These are phyloP conservation scores for Trypanosomatidae sp. DNA, from an alignment of 208 protist genomes.

Conservation along the genomic window DNA sequence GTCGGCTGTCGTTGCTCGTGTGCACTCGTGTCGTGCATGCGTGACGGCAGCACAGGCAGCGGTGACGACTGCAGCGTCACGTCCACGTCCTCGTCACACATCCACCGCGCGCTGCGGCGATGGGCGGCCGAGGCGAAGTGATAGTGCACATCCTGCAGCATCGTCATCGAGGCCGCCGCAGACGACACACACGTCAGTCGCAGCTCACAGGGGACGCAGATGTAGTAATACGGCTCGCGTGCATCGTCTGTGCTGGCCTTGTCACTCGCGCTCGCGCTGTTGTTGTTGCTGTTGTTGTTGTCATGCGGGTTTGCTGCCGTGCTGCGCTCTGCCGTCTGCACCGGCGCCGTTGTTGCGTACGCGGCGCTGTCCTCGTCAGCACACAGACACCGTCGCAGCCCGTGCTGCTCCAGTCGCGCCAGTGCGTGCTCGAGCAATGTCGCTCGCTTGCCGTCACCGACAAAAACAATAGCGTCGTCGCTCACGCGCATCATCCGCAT, in stretches of 20 bases:
- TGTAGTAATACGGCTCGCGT: constrained; percentile 69
- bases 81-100: constrained; percentile 63
- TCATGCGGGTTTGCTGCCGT: background rate
- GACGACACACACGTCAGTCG: constrained; percentile 28
- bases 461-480: constrained; percentile 31
- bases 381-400: constrained; percentile 39
- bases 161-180: constrained; percentile 17
- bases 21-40: no score
- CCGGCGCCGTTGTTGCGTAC: no score
- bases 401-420: constrained; percentile 72
- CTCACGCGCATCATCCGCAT: constrained; percentile 1
- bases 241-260: constrained; percentile 2
- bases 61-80: constrained; percentile 27
- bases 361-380: constrained; percentile 12
- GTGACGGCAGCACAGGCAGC: background rate
- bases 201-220: constrained; percentile 73
- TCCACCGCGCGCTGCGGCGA: constrained; percentile 46
- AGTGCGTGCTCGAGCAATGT: constrained; percentile 54
- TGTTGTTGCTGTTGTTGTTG: background rate
- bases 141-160: constrained; percentile 74
- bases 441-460: constrained; percentile 33
- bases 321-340: constrained; percentile 1
- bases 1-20: no score
- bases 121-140: constrained; percentile 70
- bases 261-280: background rate